Evolutionary conservation across 371 early-diverging fungal species (phyloP).

Genomic region (Zopfochytrium polystomum): DNA sequence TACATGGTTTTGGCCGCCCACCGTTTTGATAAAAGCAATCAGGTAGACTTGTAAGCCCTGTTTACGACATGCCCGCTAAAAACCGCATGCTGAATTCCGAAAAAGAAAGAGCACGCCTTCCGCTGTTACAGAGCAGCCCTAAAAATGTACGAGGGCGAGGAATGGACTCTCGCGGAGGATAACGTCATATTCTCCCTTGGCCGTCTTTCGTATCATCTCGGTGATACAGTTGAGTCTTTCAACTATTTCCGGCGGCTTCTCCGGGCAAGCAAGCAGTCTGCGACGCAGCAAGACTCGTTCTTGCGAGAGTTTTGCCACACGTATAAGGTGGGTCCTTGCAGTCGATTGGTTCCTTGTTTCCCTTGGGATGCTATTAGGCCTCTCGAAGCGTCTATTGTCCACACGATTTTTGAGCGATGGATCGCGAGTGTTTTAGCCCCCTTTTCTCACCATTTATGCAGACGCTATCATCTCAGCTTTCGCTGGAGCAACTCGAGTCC

Average conservation of each 20-base stretch:
- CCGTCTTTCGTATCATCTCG: conserved; percentile 55
- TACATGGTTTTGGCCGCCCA: conserved; percentile 85
- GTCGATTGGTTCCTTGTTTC: too few relatives aligned
- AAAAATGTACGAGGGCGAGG: conserved; percentile 56
- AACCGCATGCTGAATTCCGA: neutral
- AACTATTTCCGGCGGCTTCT: conserved; percentile 66
- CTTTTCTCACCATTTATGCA: too few relatives aligned
- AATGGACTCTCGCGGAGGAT: conserved; percentile 80
- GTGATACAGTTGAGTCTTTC: conserved; percentile 30
- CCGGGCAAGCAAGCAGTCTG: conserved; percentile 58
- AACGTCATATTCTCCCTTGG: conserved; percentile 86
- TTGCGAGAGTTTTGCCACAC: conserved; percentile 74
- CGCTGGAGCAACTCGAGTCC: conserved; percentile 21
- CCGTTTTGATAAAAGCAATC: conserved; percentile 64
- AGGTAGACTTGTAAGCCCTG: too few relatives aligned
- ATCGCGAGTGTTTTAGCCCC: neutral
- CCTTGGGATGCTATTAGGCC: too few relatives aligned
- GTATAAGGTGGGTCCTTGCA: conserved; percentile 57
- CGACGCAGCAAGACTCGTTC: conserved; percentile 68
- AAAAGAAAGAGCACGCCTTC: conserved; percentile 60
- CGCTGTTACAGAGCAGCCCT: conserved; percentile 68
- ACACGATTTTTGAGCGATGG: neutral
- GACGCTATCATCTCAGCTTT: neutral
- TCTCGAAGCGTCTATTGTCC: too few relatives aligned
- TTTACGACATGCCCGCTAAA: neutral